Evolutionary conservation across 768 basidiomycete genomes (phyloP).

Genomic region (Suillus alpinus): DNA sequence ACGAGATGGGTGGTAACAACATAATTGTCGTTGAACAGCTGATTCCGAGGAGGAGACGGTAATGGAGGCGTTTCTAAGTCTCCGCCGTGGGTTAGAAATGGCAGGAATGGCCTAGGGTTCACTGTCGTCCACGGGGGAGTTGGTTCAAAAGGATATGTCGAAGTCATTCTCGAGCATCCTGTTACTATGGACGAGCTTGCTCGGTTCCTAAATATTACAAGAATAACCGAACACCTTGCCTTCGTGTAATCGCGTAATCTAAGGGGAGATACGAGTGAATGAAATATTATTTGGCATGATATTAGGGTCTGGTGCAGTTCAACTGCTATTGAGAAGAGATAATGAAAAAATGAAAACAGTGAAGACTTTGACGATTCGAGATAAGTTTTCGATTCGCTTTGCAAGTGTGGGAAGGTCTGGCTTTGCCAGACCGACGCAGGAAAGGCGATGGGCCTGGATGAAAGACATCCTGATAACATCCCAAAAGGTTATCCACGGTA

Average conservation of each 20-base stretch:
- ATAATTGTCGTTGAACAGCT: conserved; percentile 20
- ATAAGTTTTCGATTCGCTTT: neutral
- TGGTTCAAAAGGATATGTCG: conserved; percentile 18
- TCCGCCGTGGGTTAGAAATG: conserved; percentile 15
- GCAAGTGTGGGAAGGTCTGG: neutral
- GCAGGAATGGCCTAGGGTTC: conserved; percentile 20
- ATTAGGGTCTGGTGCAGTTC: neutral
- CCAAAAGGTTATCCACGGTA: no score
- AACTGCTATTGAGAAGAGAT: neutral
- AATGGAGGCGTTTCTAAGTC: conserved; percentile 10
- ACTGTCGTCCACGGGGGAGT: conserved; percentile 15
- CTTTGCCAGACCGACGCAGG: no score
- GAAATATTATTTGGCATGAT: neutral
- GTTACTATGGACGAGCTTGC: neutral
- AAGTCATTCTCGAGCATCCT: neutral
- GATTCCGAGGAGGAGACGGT: conserved; percentile 18
- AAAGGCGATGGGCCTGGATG: neutral
- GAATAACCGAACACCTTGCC: neutral
- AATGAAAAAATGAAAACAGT: neutral
- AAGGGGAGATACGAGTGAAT: neutral
- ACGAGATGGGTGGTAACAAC: conserved; percentile 28
- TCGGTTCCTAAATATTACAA: neutral
- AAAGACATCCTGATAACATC: no score
- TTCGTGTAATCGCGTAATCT: neutral
- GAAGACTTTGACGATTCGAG: neutral